Evolutionary conservation across 2,329 filamentous ascomycete genomes (phyloP), one percentile per base, ranked within the genome.

Genomic region (Sclerotinia sclerotiorum): DNA sequence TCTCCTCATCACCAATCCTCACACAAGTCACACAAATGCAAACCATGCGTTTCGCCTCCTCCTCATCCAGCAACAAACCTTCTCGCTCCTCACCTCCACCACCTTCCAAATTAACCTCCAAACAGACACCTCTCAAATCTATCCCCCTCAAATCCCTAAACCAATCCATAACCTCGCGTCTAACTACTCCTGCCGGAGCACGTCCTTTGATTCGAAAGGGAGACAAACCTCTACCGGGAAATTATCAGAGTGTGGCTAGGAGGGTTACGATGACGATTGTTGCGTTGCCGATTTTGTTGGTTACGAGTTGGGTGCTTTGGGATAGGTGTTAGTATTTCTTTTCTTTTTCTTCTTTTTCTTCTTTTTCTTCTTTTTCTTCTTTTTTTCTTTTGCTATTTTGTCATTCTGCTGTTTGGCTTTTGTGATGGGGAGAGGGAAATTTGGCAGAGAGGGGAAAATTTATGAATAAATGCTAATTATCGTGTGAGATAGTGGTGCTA

Each of bases 291-390:
- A 75, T 78, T 69, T 52, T 69, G 19, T 70, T 78, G 67, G 76
- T 77, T 13, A 77, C 76, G 46, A 77, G 76, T 62, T 78, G 74
- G 66, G 71, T 77, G 29, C 64, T 78, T n/a, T 78, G 74, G 65
- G 69, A 78, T 56, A 70, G 76, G 73, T 65, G 76, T 78, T 55
- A 72, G 76, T 73, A 32, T 7, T 66, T 2, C 19, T 42, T 39
- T 46, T 62, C 46, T 48, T 19, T 27, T 27, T 32, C 52, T 49
- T 24, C 32, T 35, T 3, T 35, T 35, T 35, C 5, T 4, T n/a
- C n/a, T 7, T 67, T 2, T 19, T 42, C 32, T 46, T 64, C 46
- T 48, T 19, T 27, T 27, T 32, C 52, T 66, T 2, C 19, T 42
- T 39, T 46, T 62, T 48, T 19, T 27, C n/a, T 32, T 15, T 46